Conservation (phyloP, 805 yeast species). For the Ogataea zsoltii region DNA sequence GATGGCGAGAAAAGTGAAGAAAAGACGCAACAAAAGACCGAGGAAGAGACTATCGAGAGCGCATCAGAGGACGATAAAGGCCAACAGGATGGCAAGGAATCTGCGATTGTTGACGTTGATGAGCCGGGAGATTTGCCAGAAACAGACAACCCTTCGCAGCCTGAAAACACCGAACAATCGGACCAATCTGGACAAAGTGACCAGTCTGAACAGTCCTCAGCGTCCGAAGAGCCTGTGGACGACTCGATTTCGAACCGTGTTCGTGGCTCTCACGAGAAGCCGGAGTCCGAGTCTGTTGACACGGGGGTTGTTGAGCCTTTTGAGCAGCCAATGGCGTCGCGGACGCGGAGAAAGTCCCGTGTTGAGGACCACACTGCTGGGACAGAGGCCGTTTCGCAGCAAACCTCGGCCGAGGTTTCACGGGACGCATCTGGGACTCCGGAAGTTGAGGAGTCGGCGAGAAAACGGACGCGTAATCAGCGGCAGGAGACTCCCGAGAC, state of each 20-base stretch:
- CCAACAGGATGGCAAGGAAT: neutral
- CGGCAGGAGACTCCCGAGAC: conserved; percentile 2
- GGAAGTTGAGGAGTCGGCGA: neutral
- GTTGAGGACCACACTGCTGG: conserved; percentile 5
- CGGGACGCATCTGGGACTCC: too few relatives aligned
- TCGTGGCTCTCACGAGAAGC: neutral
- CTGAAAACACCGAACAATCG: neutral
- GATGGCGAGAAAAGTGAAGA: neutral
- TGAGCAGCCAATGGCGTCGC: conserved; percentile 10
- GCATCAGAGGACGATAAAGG: neutral
- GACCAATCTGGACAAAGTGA: too few relatives aligned
- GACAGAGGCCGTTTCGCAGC: neutral
- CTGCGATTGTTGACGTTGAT: too few relatives aligned
- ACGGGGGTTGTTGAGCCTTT: too few relatives aligned
- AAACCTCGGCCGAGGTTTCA: too few relatives aligned
- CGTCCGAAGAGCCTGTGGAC: neutral
- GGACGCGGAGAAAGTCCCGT: conserved; percentile 12
- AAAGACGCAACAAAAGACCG: conserved; percentile 1
- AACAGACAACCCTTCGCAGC: too few relatives aligned
- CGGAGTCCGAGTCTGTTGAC: too few relatives aligned
- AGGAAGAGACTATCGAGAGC: neutral
- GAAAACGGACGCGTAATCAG: conserved; percentile 1
- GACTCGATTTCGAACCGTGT: neutral
- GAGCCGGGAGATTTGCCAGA: too few relatives aligned
- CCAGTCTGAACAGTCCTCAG: neutral